phyloP scores from a whole-genome alignment of 306 rosid species.

The Sophora flavescens region DNA sequence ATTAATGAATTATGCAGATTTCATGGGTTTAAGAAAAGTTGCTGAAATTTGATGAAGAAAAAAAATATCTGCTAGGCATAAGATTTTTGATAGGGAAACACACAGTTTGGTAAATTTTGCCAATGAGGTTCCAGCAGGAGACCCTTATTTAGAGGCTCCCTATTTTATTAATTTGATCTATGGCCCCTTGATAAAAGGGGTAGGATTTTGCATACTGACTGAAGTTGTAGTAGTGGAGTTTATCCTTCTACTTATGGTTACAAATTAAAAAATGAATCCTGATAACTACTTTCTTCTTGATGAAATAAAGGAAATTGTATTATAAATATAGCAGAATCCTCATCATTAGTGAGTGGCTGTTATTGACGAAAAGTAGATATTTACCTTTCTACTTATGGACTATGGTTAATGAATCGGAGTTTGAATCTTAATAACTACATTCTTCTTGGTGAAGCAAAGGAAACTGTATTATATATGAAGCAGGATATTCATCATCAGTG shows the following conservation, averaged over 20 bases:
- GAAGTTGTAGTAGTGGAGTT: neutral
- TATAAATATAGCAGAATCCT: neutral
- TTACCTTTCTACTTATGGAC: neutral
- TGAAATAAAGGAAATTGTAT: neutral
- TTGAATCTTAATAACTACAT: neutral
- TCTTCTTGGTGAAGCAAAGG: conserved; percentile 4
- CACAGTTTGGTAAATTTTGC: neutral
- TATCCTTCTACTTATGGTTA: neutral
- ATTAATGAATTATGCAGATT: neutral
- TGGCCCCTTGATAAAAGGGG: neutral
- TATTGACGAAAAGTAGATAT: neutral
- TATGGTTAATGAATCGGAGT: neutral
- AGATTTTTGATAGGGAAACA: neutral
- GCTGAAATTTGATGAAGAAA: neutral
- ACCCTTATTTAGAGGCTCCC: neutral
- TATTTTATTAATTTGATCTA: neutral
- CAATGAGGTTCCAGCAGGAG: neutral
- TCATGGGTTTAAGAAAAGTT: neutral
- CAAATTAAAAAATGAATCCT: neutral
- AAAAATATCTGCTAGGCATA: neutral
- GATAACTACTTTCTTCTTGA: neutral
- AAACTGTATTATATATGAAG: neutral
- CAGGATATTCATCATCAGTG: neutral
- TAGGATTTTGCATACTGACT: neutral
- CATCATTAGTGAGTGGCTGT: neutral